A percentile compares a stretch with the other conserved stretches of the same genome.
These are phyloP conservation scores for Neurospora sp. DNA, from an alignment of 495 filamentous ascomycete genomes.

Conservation along the genomic window DNA sequence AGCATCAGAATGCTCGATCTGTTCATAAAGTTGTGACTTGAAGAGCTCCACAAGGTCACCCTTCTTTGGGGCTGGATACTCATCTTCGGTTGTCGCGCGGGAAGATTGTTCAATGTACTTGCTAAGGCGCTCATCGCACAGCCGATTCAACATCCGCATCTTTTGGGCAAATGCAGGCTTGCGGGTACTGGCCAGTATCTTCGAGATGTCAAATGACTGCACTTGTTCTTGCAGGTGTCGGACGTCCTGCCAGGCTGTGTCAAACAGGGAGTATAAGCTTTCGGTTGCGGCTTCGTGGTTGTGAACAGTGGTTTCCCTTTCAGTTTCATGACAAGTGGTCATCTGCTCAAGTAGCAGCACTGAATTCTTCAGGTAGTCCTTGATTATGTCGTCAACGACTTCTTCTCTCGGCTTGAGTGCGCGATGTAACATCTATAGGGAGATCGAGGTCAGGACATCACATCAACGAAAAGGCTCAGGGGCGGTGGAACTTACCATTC, in stretches of 20 bases:
- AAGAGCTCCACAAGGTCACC: neutral
- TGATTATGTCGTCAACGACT: conserved; percentile 8
- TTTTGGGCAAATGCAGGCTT: neutral
- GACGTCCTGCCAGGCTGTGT: neutral
- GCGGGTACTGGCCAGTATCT: neutral
- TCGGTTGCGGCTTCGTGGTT: neutral
- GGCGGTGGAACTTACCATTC: neutral
- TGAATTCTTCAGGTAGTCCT: conserved; percentile 11
- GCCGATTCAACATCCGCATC: neutral
- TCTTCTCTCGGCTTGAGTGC: conserved; percentile 14
- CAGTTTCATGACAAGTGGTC: conserved; percentile 3
- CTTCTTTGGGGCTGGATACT: neutral
- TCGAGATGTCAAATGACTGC: neutral
- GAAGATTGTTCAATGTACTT: neutral
- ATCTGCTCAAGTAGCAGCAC: conserved; percentile 6
- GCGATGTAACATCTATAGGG: conserved; percentile 6
- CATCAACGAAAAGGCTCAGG: neutral
- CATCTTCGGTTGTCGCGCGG: neutral
- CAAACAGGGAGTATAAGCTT: neutral
- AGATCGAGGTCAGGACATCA: neutral
- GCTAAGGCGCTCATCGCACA: neutral
- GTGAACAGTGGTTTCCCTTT: neutral
- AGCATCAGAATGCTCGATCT: neutral
- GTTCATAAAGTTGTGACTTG: neutral
- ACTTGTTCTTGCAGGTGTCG: neutral